Base-by-base conservation (phyloP, 2,329 filamentous ascomycete species). In the Verticillium alfalfae region DNA sequence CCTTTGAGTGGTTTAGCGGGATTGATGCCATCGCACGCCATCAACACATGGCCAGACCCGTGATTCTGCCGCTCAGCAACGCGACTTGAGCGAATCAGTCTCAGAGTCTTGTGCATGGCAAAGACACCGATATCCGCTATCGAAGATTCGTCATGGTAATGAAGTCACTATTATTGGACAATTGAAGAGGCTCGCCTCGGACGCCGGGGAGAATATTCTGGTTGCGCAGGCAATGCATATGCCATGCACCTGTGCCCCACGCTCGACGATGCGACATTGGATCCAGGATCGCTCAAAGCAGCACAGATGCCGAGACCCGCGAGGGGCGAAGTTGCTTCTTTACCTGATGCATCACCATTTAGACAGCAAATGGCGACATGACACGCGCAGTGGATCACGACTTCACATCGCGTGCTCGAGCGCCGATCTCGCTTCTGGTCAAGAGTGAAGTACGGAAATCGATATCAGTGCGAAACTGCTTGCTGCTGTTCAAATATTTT, bases 21-120 rank as follows among this genome's bases (percentile, higher is more conserved):
- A 13, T 22, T 59, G 58, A 54, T 59, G 58, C 58, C 58, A 59
- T 59, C 58, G 45, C 39, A 52, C 45, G 45, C 45, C 45, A 52
- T 52, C 45, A 52, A 52, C 45, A 9, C 18, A 31, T 52, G 45
- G 45, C 45, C 45, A 52, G 18, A 18, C 45, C 45, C 10, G 10
- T 10, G 18, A 26, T 12, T 18, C 12, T 18, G n/a, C 18, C 22
- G 18, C 18, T 10, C 45, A 52, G 22, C 8, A 22, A 52, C 45
- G 45, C 9, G 5, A 26, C 10, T 13, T 22, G 45, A 22, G 22
- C 45, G 18, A 52, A 52, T 52, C n/a, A 26, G n/a, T 52, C 10
- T 12, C 45, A 2, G 8, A 12, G n/a, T n/a, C 7, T 22, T 18
- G n/a, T 7, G 3, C n/a, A 52, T 52, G 45, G 4, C 7, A 10